Conservation (phyloP, 1,139 yeast species). For the Meyerozyma elateridarum region DNA sequence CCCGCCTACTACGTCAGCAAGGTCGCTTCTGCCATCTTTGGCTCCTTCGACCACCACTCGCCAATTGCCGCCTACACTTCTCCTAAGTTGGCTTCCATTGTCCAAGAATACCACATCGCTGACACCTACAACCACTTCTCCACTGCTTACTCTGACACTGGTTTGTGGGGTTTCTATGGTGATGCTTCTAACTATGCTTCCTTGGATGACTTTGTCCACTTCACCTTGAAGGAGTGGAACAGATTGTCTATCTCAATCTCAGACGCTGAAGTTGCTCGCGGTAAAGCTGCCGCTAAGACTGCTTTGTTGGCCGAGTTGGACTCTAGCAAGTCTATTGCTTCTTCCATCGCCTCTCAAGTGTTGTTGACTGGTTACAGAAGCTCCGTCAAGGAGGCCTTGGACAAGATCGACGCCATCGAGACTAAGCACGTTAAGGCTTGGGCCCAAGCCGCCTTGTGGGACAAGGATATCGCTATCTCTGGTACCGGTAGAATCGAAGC, state of each 20-base stretch:
- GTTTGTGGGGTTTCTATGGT: conserved; percentile 79
- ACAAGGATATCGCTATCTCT: conserved; percentile 75
- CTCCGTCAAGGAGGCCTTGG: conserved; percentile 55
- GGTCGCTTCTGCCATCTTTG: conserved; percentile 71
- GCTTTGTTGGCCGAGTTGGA: conserved; percentile 46
- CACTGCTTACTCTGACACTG: conserved; percentile 65
- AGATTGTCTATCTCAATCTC: conserved; percentile 71
- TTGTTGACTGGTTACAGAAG: conserved; percentile 59
- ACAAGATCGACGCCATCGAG: conserved; percentile 59
- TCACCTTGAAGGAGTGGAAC: conserved; percentile 81
- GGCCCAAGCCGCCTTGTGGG: conserved; percentile 77
- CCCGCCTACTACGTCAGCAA: conserved; percentile 65
- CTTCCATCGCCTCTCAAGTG: conserved; percentile 56
- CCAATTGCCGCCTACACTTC: conserved; percentile 67
- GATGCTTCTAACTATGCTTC: conserved; percentile 53
- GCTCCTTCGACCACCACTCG: conserved; percentile 50
- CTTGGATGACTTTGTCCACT: conserved; percentile 74
- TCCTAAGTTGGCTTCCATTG: conserved; percentile 75
- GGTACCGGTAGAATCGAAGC: conserved; percentile 85
- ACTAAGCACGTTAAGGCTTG: conserved; percentile 59
- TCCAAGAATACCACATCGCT: conserved; percentile 68
- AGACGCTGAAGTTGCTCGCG: conserved; percentile 75
- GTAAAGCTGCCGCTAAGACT: conserved; percentile 65
- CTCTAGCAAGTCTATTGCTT: conserved; percentile 47
- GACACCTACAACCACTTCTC: conserved; percentile 71